phyloP scores from a whole-genome alignment of 139 green algal genomes.

The Closterium sp. region DNA sequence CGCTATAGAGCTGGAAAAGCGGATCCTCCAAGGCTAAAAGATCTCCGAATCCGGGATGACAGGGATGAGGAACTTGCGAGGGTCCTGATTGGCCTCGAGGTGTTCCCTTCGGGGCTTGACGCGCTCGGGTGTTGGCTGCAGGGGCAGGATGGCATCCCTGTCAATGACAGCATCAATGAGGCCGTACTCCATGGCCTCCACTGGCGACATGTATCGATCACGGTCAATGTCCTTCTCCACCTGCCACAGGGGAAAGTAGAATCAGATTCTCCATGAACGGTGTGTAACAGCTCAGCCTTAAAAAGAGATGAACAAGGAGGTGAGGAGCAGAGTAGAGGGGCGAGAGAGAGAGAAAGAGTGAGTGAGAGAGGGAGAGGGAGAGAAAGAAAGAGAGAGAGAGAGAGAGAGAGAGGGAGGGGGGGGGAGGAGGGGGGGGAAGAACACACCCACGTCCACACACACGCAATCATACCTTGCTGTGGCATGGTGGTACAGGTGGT shows the following conservation, averaged over 20 bases:
- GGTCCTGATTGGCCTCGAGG: neutral
- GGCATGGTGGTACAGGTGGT: neutral
- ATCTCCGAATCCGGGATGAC: slow-evolving; percentile 26
- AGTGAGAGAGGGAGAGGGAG: too few relatives aligned
- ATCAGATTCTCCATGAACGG: neutral
- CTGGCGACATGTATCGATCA: slow-evolving; percentile 97
- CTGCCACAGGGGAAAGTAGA: neutral
- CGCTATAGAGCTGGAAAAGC: neutral
- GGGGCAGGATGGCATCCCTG: slow-evolving; percentile 19
- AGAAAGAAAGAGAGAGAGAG: too few relatives aligned
- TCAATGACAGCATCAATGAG: slow-evolving; percentile 77
- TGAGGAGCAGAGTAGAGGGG: too few relatives aligned
- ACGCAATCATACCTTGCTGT: too few relatives aligned
- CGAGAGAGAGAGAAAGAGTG: too few relatives aligned
- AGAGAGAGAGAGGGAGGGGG: too few relatives aligned
- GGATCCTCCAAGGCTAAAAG: slow-evolving; percentile 1
- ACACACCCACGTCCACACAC: too few relatives aligned
- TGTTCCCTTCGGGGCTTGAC: slow-evolving; percentile 3
- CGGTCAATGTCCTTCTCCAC: slow-evolving; percentile 85
- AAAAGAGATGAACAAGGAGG: too few relatives aligned
- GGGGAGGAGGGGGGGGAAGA: too few relatives aligned
- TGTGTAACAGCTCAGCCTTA: neutral
- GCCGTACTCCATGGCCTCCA: slow-evolving; percentile 97
- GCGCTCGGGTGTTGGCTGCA: slow-evolving; percentile 25
- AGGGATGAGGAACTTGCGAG: slow-evolving; percentile 28